Evolutionary conservation across 805 yeast genomes (phyloP).

Genomic region (Metschnikowia anglica): DNA sequence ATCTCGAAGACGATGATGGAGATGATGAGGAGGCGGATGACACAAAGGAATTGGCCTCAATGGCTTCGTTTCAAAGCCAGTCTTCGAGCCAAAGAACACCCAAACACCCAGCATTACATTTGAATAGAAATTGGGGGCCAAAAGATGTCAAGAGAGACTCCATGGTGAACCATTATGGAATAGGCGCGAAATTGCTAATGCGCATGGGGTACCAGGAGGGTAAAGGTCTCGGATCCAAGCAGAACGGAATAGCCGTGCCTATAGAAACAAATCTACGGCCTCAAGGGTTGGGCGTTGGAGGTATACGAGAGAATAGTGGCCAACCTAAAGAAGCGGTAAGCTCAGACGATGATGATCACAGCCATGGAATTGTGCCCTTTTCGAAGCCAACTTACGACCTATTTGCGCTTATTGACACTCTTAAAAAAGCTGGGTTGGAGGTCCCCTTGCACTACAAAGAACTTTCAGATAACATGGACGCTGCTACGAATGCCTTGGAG

Average conservation of each 20-base stretch:
- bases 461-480: constrained; percentile 27
- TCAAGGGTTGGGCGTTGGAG: constrained; percentile 75
- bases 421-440: constrained; percentile 34
- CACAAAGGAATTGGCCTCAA: neutral
- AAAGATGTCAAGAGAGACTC: neutral
- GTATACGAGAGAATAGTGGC: constrained; percentile 38
- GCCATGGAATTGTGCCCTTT: constrained; percentile 22
- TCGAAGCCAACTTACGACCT: constrained; percentile 24
- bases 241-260: constrained; percentile 78
- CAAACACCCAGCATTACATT: too few species aligned
- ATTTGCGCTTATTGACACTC: constrained; percentile 34
- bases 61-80: too few species aligned
- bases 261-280: constrained; percentile 68
- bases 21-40: neutral
- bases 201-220: constrained; percentile 90
- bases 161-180: constrained; percentile 54
- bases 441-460: constrained; percentile 40
- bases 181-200: constrained; percentile 75
- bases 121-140: neutral
- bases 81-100: too few species aligned
- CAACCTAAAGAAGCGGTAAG: constrained; percentile 14
- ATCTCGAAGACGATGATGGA: constrained; percentile 14
- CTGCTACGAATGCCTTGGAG: constrained; percentile 9
- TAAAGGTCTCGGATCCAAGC: constrained; percentile 72
- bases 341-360: constrained; percentile 9